A percentile compares a stretch with the other conserved stretches of the same genome.
phyloP scores from a whole-genome alignment of 768 basidiomycete genomes.

The Mycena latifolia region DNA sequence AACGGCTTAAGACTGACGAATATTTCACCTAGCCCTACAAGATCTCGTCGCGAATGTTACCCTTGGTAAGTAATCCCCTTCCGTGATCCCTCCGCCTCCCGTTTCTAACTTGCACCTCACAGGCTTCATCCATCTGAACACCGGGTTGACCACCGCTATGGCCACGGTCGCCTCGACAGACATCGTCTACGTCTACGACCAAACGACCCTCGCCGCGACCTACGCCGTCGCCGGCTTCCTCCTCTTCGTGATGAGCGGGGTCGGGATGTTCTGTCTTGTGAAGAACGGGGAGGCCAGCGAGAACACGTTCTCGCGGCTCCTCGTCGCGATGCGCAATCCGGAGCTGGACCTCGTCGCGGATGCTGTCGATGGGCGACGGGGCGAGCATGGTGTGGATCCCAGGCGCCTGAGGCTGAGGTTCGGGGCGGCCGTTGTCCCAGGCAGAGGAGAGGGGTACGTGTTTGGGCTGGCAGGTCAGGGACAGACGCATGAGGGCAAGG shows the following conservation, averaged over 20 bases:
- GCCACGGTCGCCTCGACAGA: neutral
- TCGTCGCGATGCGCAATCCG: conserved; percentile 18
- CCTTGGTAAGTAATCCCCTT: too few species aligned
- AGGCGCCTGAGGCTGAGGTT: neutral
- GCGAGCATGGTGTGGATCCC: neutral
- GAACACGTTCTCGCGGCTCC: conserved; percentile 12
- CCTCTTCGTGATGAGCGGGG: conserved; percentile 6
- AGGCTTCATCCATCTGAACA: conserved; percentile 12
- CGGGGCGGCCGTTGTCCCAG: neutral
- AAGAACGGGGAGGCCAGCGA: conserved; percentile 22
- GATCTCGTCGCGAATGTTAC: conserved; percentile 25
- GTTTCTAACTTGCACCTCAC: neutral
- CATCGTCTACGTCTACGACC: conserved; percentile 13
- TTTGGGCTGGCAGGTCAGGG: neutral
- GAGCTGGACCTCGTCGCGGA: conserved; percentile 12
- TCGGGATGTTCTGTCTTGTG: conserved; percentile 13
- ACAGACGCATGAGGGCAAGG: too few species aligned
- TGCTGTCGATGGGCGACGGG: neutral
- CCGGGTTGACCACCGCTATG: neutral
- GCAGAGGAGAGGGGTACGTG: neutral
- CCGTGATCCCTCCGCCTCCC: too few species aligned
- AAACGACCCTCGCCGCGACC: conserved; percentile 15
- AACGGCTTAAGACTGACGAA: neutral
- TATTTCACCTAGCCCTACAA: neutral
- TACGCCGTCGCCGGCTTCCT: neutral